phyloP scores from a whole-genome alignment of 805 yeast species.

The Ogataea glucozyma region DNA sequence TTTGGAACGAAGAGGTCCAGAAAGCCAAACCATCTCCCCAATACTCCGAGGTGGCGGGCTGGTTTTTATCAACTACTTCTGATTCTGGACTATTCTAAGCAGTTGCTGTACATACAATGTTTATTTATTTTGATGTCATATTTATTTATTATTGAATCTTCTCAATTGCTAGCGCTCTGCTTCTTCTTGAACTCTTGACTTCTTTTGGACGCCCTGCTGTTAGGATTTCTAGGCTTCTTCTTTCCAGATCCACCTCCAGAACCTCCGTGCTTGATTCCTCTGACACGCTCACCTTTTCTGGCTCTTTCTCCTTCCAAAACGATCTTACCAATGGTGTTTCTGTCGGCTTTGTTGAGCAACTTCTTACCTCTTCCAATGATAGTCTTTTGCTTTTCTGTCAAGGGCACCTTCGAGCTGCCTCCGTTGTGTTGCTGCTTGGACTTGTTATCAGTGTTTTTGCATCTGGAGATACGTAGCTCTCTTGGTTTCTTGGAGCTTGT shows the following conservation, averaged over 20 bases:
- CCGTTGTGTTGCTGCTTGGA: slow-evolving; percentile 15
- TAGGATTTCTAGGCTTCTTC: slow-evolving; percentile 61
- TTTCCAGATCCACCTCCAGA: slow-evolving; percentile 37
- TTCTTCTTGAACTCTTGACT: slow-evolving; percentile 38
- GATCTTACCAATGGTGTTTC: slow-evolving; percentile 61
- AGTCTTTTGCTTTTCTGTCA: slow-evolving; percentile 69
- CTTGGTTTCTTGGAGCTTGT: slow-evolving; percentile 45
- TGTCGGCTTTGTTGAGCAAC: slow-evolving; percentile 77
- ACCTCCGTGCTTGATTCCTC: slow-evolving; percentile 62
- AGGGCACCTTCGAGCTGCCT: slow-evolving; percentile 10
- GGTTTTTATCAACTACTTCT: neutral
- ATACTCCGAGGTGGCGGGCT: slow-evolving; percentile 10
- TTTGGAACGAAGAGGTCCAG: too few relatives aligned
- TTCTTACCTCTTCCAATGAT: slow-evolving; percentile 77
- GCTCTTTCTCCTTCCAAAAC: slow-evolving; percentile 80
- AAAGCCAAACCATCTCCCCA: too few relatives aligned
- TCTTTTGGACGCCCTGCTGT: slow-evolving; percentile 50
- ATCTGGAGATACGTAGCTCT: slow-evolving; percentile 74
- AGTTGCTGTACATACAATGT: neutral
- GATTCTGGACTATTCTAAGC: too few relatives aligned
- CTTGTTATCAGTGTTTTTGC: slow-evolving; percentile 44
- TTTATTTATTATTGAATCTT: neutral
- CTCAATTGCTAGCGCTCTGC: slow-evolving; percentile 1
- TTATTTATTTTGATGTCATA: slow-evolving; percentile 6
- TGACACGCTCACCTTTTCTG: slow-evolving; percentile 58